These are phyloP conservation scores for Scedosporium boydii DNA, from an alignment of 2,329 filamentous ascomycete species.

Conservation along the genomic window DNA sequence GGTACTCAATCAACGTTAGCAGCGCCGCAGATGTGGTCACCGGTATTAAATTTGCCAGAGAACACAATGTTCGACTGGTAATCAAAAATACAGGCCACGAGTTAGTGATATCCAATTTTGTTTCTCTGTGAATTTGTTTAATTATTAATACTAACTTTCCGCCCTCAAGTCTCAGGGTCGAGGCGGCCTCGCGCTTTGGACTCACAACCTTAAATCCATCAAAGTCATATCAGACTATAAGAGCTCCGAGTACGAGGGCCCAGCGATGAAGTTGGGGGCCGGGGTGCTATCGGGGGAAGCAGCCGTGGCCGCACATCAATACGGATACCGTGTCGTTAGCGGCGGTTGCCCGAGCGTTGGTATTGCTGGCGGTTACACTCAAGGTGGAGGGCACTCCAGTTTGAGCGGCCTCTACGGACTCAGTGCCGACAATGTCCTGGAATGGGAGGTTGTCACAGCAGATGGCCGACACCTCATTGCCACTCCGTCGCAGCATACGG, in stretches of 20 bases:
- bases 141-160: neutral
- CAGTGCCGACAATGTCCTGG: slow-evolving; percentile 47
- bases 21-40: slow-evolving; percentile 19
- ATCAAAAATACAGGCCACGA: slow-evolving; percentile 23
- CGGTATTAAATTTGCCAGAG: slow-evolving; percentile 25
- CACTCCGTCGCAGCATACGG: slow-evolving; percentile 33
- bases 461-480: slow-evolving; percentile 37
- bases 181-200: slow-evolving; percentile 27
- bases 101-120: slow-evolving; percentile 8
- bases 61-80: slow-evolving; percentile 25
- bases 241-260: slow-evolving; percentile 24
- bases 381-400: slow-evolving; percentile 49
- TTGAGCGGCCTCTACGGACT: slow-evolving; percentile 47
- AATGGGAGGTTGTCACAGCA: slow-evolving; percentile 44
- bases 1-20: slow-evolving; percentile 26
- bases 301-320: slow-evolving; percentile 36
- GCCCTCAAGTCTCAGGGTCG: slow-evolving; percentile 20
- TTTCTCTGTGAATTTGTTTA: neutral
- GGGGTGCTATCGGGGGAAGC: slow-evolving; percentile 44
- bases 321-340: slow-evolving; percentile 38
- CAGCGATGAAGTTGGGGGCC: slow-evolving; percentile 44
- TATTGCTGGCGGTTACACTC: slow-evolving; percentile 47
- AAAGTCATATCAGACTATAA: slow-evolving; percentile 15
- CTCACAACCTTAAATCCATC: slow-evolving; percentile 26
- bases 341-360: slow-evolving; percentile 47